phyloP scores from a whole-genome alignment of 2,329 filamentous ascomycete species.

The Colletotrichum phormii region DNA sequence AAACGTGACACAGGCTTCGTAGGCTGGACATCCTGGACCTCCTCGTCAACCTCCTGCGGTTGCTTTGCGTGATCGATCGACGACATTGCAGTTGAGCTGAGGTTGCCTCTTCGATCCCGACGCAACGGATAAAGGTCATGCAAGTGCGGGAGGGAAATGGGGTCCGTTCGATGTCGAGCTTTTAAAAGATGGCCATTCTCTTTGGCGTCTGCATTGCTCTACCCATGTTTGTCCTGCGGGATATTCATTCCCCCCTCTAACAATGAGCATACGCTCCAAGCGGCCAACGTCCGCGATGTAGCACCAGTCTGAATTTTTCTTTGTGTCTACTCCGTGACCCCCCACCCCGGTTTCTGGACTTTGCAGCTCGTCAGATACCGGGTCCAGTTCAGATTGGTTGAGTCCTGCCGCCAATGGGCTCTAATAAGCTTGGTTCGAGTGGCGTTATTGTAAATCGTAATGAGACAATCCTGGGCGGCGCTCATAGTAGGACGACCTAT shows the following conservation, averaged over 20 bases:
- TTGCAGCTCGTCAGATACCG: conserved; percentile 2
- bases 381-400: conserved; percentile 5
- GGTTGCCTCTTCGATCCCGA: conserved; percentile 20
- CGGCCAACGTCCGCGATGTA: conserved; percentile 16
- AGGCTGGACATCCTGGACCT: conserved; percentile 15
- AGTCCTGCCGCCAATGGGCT: background rate
- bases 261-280: background rate
- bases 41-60: conserved; percentile 18
- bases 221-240: no score
- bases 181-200: background rate
- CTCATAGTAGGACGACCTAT: background rate
- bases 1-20: conserved; percentile 44
- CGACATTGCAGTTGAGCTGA: conserved; percentile 15
- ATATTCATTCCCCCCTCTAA: background rate
- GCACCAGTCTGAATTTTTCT: background rate
- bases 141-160: conserved; percentile 4
- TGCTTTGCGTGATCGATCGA: conserved; percentile 23
- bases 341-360: background rate
- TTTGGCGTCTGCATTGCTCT: background rate
- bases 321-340: background rate
- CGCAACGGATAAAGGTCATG: conserved; percentile 13
- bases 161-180: background rate
- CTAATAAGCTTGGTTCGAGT: background rate
- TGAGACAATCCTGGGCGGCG: conserved; percentile 3
- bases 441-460: conserved; percentile 22